These are phyloP conservation scores for Colletotrichum kahawae DNA, from an alignment of 2,329 filamentous ascomycete genomes.

Conservation along the genomic window DNA sequence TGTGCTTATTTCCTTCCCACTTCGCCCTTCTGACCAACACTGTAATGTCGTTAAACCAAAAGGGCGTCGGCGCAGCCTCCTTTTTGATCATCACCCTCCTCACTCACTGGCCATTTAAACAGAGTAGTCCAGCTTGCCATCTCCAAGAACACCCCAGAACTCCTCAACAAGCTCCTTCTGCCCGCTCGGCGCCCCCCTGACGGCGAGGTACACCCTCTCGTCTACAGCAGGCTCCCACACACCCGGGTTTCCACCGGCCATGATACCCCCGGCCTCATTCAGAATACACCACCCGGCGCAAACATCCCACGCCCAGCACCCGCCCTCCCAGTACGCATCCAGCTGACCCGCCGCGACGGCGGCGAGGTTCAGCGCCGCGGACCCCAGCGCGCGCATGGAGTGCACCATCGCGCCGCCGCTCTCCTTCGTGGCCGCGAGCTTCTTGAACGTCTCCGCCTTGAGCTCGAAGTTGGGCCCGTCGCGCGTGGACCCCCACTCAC, in stretches of 20 bases:
- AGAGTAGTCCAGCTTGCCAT: slow-evolving; percentile 54
- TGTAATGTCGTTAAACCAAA: background rate
- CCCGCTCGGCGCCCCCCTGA: slow-evolving; percentile 63
- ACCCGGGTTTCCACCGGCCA: slow-evolving; percentile 76
- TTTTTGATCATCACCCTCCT: background rate
- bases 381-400: slow-evolving; percentile 71
- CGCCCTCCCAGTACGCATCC: slow-evolving; percentile 83
- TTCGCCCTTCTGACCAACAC: background rate
- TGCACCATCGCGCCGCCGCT: slow-evolving; percentile 79
- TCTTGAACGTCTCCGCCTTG: slow-evolving; percentile 70
- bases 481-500: slow-evolving; percentile 77
- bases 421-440: slow-evolving; percentile 62
- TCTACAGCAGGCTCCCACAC: slow-evolving; percentile 70
- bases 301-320: slow-evolving; percentile 87
- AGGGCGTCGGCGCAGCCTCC: background rate
- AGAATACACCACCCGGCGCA: slow-evolving; percentile 82
- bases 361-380: slow-evolving; percentile 77
- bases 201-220: slow-evolving; percentile 65
- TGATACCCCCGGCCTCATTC: slow-evolving; percentile 73
- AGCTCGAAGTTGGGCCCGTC: slow-evolving; percentile 73
- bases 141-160: slow-evolving; percentile 67
- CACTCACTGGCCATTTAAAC: background rate
- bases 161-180: slow-evolving; percentile 68
- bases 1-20: background rate
- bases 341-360: slow-evolving; percentile 73